These are phyloP conservation scores for Luffa acutangula DNA, from an alignment of 306 rosid genomes.

Conservation along the genomic window DNA sequence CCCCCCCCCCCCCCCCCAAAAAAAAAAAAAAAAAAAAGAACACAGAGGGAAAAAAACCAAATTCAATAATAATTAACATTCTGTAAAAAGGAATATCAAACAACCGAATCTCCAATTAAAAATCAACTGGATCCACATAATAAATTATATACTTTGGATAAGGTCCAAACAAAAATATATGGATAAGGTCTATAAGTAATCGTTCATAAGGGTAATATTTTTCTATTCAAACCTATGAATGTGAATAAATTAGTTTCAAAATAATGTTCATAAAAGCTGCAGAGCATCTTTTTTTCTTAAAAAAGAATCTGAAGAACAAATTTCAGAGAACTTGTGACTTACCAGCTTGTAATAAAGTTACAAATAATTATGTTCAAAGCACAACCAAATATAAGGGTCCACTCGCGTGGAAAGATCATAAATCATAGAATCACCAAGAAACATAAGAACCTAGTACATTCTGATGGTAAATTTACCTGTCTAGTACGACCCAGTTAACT, in stretches of 20 bases:
- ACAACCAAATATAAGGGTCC: neutral
- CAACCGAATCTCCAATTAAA: neutral
- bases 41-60: neutral
- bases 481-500: slow-evolving; percentile 95
- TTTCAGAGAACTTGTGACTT: neutral
- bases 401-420: neutral
- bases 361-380: neutral
- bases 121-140: neutral
- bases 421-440: neutral
- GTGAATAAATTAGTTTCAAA: neutral
- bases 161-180: neutral
- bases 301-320: neutral
- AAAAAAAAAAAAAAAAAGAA: neutral
- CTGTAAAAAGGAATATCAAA: neutral
- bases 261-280: neutral
- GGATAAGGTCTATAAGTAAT: neutral
- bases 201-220: neutral
- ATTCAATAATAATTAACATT: neutral
- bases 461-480: slow-evolving; percentile 76
- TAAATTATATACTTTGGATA: neutral
- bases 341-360: neutral
- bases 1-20: no score
- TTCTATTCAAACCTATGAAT: neutral
- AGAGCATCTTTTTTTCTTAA: neutral
- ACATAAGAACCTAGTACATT: slow-evolving; percentile 55